Evolutionary conservation across 2,329 filamentous ascomycete genomes (phyloP).

Genomic region (Clonostachys solani): DNA sequence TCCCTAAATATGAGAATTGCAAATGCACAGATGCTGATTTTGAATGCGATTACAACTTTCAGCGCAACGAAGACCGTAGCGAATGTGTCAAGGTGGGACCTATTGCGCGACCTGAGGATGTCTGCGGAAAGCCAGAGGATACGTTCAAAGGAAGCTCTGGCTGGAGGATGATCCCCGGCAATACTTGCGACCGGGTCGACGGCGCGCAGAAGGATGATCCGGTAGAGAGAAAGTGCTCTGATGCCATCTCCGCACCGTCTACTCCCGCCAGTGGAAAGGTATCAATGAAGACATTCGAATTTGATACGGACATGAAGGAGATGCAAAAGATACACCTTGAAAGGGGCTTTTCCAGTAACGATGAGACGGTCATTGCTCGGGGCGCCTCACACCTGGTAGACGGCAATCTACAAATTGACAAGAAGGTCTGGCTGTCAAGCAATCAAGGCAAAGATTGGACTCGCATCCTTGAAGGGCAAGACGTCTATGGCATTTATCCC

Average conservation of each 20-base stretch:
- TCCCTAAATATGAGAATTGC: slow-evolving; percentile 68
- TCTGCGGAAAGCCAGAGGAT: slow-evolving; percentile 64
- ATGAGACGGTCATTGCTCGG: slow-evolving; percentile 67
- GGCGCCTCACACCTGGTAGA: slow-evolving; percentile 30
- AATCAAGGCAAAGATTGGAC: slow-evolving; percentile 90
- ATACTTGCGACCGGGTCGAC: slow-evolving; percentile 60
- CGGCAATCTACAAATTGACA: slow-evolving; percentile 27
- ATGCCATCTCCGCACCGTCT: slow-evolving; percentile 41
- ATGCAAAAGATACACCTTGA: slow-evolving; percentile 73
- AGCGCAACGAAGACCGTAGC: slow-evolving; percentile 59
- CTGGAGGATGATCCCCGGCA: slow-evolving; percentile 86
- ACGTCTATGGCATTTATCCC: slow-evolving; percentile 67
- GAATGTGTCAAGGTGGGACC: slow-evolving; percentile 64
- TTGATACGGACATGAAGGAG: slow-evolving; percentile 47
- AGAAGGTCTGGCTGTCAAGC: slow-evolving; percentile 67
- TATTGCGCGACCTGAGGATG: slow-evolving; percentile 63
- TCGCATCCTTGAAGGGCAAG: slow-evolving; percentile 61
- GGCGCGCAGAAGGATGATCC: slow-evolving; percentile 65
- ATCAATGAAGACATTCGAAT: slow-evolving; percentile 51
- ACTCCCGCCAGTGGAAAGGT: slow-evolving; percentile 65
- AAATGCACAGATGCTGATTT: slow-evolving; percentile 82
- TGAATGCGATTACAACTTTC: slow-evolving; percentile 94
- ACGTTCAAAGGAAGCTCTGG: slow-evolving; percentile 84
- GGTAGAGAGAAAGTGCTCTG: slow-evolving; percentile 74
- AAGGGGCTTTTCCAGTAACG: slow-evolving; percentile 61